These are phyloP conservation scores for Sherardia arvensis DNA, from an alignment of 257 asterid genomes.

Conservation along the genomic window DNA sequence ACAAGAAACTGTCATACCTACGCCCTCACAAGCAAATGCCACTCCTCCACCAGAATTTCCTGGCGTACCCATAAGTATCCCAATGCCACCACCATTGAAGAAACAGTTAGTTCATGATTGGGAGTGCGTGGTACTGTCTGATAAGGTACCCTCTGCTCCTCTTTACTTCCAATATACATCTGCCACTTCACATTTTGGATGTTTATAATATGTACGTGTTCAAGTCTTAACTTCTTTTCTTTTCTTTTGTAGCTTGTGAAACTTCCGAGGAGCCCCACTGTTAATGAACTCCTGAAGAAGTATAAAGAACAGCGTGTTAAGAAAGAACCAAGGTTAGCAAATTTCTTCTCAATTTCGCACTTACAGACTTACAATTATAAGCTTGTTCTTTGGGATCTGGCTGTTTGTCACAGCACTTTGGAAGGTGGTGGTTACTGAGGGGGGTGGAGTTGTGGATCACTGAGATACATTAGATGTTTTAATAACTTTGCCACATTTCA, in stretches of 20 bases:
- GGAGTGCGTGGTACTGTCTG: conserved; percentile 50
- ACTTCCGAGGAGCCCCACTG: conserved; percentile 72
- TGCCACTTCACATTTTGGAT: not conserved
- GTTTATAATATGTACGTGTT: not conserved
- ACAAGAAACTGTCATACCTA: conserved; percentile 41
- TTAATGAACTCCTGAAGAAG: conserved; percentile 44
- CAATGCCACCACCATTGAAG: conserved; percentile 53
- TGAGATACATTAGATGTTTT: not conserved
- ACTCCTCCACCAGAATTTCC: conserved; percentile 20
- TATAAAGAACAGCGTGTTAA: conserved; percentile 41
- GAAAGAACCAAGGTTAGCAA: conserved; percentile 51
- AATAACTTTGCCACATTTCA: not conserved
- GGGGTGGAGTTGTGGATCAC: not conserved
- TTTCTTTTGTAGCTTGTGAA: conserved; percentile 53
- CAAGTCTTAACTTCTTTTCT: not conserved
- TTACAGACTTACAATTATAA: not conserved
- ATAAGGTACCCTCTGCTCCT: conserved; percentile 39
- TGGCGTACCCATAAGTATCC: conserved; percentile 38
- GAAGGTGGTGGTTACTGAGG: not conserved
- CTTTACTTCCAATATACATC: not conserved
- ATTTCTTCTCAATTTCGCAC: not conserved
- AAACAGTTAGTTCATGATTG: conserved; percentile 57
- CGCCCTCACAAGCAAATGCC: conserved; percentile 40
- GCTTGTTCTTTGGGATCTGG: not conserved
- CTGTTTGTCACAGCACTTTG: not conserved